Base-by-base conservation (phyloP, 805 yeast species). In the Candida sphagnicola region DNA sequence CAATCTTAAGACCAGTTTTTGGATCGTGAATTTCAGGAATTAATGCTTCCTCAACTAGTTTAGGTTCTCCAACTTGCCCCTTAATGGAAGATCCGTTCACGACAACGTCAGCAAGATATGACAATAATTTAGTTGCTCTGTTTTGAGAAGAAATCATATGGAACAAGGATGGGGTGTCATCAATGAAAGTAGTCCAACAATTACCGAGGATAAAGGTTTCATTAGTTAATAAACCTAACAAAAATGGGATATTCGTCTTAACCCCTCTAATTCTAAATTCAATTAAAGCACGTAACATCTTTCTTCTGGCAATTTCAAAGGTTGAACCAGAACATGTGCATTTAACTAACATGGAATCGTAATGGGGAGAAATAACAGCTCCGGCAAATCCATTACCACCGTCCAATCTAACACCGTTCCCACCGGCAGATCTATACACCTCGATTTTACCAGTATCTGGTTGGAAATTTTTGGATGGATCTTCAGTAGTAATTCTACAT, bases 361-460 rank as follows among this genome's bases (percentile, higher is more conserved):
- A 91, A 67, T 88, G 96, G 30, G 99, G 99, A 24, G 96, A 83
- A 51, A 91, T 93, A 49, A 93, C 81, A 16, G 97, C 85, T 48
- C 99, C 99, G 10, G 96, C 95, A 63, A 88, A 91, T 3, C 96
- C 97, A 61, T 91, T 91, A 69, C 98, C 98, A 71, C 99, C 99
- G 57, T 91, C 99, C 52, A 93, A 76, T 72, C 99, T 82, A 34
- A 93, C 97, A 65, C 99, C 99, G 59, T 93, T 93, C 74, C 99
- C 99, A 68, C 99, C 99, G 16, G 98, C 87, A 33, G 97, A 89
- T 65, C 98, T 81, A 74, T 91, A 91, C 33, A 91, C 99, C 66
- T 91, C 99, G 54, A 91, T 85, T 67, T 90, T 89, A 61, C 99
- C 99, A 3, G 98, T 93, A 61, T 91, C 99, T 12, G 99, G 99